phyloP scores from a whole-genome alignment of 441 rosid genomes.

The Flueggea neowawraea region DNA sequence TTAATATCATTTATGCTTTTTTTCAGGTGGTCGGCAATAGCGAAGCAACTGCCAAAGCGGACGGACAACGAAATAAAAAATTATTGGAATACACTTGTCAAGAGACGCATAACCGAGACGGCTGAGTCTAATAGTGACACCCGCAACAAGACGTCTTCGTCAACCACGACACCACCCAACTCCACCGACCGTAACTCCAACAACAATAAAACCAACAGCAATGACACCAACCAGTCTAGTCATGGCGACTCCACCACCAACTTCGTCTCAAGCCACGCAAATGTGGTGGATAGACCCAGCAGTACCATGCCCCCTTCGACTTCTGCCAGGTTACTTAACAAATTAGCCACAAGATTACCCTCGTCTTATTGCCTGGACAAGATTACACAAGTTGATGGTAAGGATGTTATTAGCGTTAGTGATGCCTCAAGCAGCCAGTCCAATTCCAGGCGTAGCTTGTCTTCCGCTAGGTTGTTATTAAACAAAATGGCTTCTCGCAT shows the following conservation, averaged over 20 bases:
- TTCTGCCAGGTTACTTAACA: slow-evolving; percentile 8
- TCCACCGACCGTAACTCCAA: background rate
- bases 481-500: slow-evolving; percentile 1
- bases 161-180: background rate
- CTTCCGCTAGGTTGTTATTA: background rate
- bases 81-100: slow-evolving; percentile 48
- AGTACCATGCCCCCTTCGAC: background rate
- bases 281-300: background rate
- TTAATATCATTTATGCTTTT: background rate
- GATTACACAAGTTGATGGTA: background rate
- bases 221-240: too few species aligned
- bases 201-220: too few species aligned
- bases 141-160: slow-evolving; percentile 20
- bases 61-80: slow-evolving; percentile 52
- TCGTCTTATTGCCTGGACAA: slow-evolving; percentile 1
- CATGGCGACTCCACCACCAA: too few species aligned
- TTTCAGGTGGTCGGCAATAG: slow-evolving; percentile 49
- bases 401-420: background rate
- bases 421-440: background rate
- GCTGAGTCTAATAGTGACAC: slow-evolving; percentile 32
- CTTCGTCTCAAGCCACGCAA: too few species aligned
- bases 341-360: slow-evolving; percentile 5
- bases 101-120: slow-evolving; percentile 31
- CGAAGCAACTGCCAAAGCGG: slow-evolving; percentile 38
- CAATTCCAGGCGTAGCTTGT: background rate